Evolutionary conservation across 169 alveolate species (phyloP).

Genomic region (Plasmodium relictum): DNA sequence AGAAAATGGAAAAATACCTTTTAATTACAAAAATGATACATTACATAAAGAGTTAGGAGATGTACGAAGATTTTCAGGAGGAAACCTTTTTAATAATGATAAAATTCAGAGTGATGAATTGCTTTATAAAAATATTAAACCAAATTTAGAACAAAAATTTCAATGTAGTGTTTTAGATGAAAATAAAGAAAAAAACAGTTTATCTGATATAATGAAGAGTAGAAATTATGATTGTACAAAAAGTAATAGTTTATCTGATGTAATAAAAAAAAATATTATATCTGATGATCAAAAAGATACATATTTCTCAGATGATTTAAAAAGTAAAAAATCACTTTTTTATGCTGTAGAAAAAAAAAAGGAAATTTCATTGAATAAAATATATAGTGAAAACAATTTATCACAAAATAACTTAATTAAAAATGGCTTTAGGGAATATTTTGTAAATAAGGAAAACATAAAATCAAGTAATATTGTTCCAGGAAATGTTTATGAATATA

Average conservation of each 20-base stretch:
- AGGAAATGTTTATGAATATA: constrained; percentile 42
- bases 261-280: not conserved
- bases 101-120: too few species aligned
- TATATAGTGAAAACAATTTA: not conserved
- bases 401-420: not conserved
- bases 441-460: too few species aligned
- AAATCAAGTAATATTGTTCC: not conserved
- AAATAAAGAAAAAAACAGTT: not conserved
- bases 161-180: not conserved
- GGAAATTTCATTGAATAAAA: not conserved
- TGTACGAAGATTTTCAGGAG: too few species aligned
- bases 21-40: too few species aligned
- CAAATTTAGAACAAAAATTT: too few species aligned
- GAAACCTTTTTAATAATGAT: too few species aligned
- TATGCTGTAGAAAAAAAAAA: not conserved
- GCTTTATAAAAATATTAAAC: too few species aligned
- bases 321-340: not conserved
- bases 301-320: not conserved
- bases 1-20: too few species aligned
- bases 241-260: not conserved
- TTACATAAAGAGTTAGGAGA: too few species aligned
- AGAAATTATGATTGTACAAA: not conserved
- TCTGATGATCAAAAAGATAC: not conserved
- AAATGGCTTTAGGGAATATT: too few species aligned
- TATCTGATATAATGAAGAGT: not conserved